Percentiles rank a stretch among this genome's conserved stretches.
Evolutionary conservation across 2,329 filamentous ascomycete genomes (phyloP).

Genomic region (Beauveria brongniartii): DNA sequence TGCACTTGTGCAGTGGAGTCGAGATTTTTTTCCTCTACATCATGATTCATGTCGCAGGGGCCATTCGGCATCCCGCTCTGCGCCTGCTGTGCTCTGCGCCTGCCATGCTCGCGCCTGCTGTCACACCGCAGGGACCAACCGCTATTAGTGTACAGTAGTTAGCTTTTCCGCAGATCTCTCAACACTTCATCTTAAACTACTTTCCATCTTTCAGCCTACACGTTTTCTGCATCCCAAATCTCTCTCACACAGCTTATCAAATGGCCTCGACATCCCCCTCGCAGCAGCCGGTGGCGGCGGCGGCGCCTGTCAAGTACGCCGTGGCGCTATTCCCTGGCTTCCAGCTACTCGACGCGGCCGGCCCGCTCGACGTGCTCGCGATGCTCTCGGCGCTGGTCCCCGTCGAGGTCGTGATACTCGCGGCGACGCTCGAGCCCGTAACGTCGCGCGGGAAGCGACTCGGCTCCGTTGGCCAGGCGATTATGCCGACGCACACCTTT

Average conservation of each 20-base stretch:
- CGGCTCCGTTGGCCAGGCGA: conserved; percentile 21
- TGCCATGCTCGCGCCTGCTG: too few species aligned
- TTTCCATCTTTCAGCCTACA: neutral
- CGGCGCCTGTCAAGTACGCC: conserved; percentile 18
- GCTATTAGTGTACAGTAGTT: too few species aligned
- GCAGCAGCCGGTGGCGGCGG: neutral
- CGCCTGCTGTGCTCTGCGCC: too few species aligned
- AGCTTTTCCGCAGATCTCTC: too few species aligned
- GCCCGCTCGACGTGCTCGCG: conserved; percentile 28
- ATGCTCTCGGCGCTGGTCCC: conserved; percentile 18
- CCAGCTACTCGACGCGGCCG: conserved; percentile 33
- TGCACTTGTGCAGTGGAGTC: too few species aligned
- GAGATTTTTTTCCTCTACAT: too few species aligned
- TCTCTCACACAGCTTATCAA: too few species aligned
- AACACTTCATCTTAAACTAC: neutral
- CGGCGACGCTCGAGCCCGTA: conserved; percentile 22
- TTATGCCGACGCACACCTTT: conserved; percentile 31
- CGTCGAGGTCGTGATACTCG: conserved; percentile 21
- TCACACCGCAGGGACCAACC: too few species aligned
- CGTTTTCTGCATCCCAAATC: neutral
- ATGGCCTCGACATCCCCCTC: too few species aligned
- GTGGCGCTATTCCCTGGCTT: conserved; percentile 29
- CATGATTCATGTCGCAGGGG: too few species aligned
- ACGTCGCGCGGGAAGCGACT: conserved; percentile 15
- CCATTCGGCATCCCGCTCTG: too few species aligned